Percentiles rank a stretch among this genome's conserved stretches.
phyloP scores from a whole-genome alignment of 768 basidiomycete species.

The Suillus americanus region DNA sequence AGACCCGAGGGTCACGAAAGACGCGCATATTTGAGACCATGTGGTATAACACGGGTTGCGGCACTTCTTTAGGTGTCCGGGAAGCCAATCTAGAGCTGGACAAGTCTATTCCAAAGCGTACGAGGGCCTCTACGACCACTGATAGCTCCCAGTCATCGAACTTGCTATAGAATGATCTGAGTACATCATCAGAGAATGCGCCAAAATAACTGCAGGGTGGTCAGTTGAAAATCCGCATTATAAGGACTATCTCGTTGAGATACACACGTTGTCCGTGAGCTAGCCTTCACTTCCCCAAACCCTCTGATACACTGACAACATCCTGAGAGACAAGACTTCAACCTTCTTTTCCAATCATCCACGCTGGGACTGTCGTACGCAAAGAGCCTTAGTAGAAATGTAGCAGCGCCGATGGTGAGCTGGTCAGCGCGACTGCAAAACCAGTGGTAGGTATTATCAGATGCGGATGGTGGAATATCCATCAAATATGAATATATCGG shows the following conservation, averaged over 20 bases:
- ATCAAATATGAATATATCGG: slow-evolving; percentile 57
- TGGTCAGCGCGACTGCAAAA: slow-evolving; percentile 67
- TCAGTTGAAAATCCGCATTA: slow-evolving; percentile 14
- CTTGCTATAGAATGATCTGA: slow-evolving; percentile 56
- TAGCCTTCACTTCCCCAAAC: slow-evolving; percentile 62
- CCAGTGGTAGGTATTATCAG: slow-evolving; percentile 63
- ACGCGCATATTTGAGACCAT: slow-evolving; percentile 61
- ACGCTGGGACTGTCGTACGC: slow-evolving; percentile 69
- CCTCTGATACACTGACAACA: slow-evolving; percentile 74
- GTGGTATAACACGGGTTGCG: slow-evolving; percentile 58
- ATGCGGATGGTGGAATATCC: slow-evolving; percentile 36
- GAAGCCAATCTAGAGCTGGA: slow-evolving; percentile 8
- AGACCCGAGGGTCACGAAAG: slow-evolving; percentile 50
- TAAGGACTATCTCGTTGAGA: slow-evolving; percentile 8
- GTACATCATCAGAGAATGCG: slow-evolving; percentile 51
- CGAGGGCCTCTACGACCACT: slow-evolving; percentile 49
- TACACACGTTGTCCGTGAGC: slow-evolving; percentile 74
- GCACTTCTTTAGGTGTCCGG: slow-evolving; percentile 20
- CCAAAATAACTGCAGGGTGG: slow-evolving; percentile 63
- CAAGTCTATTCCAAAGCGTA: slow-evolving; percentile 27
- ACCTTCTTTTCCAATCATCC: slow-evolving; percentile 58
- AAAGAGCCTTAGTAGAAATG: slow-evolving; percentile 79
- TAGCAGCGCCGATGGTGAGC: slow-evolving; percentile 64
- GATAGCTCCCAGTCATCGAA: slow-evolving; percentile 69
- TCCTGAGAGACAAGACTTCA: slow-evolving; percentile 53